Conservation (phyloP, 805 yeast species). For the Wickerhamomyces bovis region DNA sequence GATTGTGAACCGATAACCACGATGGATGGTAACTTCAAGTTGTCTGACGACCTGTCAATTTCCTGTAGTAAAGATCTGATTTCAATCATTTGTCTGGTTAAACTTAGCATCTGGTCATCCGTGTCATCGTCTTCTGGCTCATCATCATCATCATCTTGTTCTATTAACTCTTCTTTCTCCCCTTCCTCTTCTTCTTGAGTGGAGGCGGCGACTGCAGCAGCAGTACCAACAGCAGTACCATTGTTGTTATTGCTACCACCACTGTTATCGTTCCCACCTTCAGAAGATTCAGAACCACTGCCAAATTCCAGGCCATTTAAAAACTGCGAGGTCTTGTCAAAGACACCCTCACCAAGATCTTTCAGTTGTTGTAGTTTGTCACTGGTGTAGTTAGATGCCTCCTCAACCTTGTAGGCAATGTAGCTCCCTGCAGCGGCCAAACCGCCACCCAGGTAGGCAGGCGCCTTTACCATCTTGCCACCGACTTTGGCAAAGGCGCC, state of each 20-base stretch:
- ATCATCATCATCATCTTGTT: slow-evolving; percentile 44
- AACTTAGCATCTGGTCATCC: slow-evolving; percentile 75
- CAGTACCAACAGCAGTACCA: slow-evolving; percentile 53
- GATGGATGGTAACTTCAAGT: slow-evolving; percentile 83
- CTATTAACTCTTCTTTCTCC: slow-evolving; percentile 30
- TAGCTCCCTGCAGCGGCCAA: slow-evolving; percentile 93
- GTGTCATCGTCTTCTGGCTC: slow-evolving; percentile 54
- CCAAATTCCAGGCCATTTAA: slow-evolving; percentile 22
- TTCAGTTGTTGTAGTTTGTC: slow-evolving; percentile 58
- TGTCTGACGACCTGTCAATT: slow-evolving; percentile 66
- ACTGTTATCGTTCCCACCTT: slow-evolving; percentile 18
- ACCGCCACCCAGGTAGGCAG: slow-evolving; percentile 85
- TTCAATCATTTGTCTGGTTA: slow-evolving; percentile 96
- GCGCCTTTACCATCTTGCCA: slow-evolving; percentile 51
- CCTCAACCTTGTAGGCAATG: slow-evolving; percentile 86
- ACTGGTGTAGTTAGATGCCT: slow-evolving; percentile 66
- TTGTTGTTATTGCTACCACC: slow-evolving; percentile 28
- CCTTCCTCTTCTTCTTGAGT: slow-evolving; percentile 42
- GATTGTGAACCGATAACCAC: slow-evolving; percentile 97
- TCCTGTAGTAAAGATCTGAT: slow-evolving; percentile 73
- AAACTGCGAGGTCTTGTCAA: slow-evolving; percentile 32
- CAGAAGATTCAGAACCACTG: slow-evolving; percentile 21
- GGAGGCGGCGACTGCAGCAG: slow-evolving; percentile 42
- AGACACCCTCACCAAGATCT: slow-evolving; percentile 52
- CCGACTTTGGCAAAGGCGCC: slow-evolving; percentile 45